Evolutionary conservation across 306 rosid species (phyloP).

Genomic region (Fragaria vesca): DNA sequence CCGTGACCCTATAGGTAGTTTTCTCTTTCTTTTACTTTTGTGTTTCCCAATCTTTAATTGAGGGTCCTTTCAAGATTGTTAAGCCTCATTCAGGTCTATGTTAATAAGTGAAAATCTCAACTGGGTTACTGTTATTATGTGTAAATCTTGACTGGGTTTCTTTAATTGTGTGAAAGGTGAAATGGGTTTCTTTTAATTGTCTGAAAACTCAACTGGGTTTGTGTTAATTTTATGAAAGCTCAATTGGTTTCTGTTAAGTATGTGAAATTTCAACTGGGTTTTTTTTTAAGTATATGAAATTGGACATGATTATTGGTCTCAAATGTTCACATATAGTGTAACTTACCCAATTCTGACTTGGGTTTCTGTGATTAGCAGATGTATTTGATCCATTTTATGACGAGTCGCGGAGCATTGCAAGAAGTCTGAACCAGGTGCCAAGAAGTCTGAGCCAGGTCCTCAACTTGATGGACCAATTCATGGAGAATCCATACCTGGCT

Average conservation of each 20-base stretch:
- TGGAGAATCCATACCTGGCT: conserved; percentile 56
- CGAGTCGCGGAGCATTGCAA: conserved; percentile 14
- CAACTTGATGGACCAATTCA: conserved; percentile 69
- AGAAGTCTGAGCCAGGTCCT: conserved; percentile 75
- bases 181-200: not conserved
- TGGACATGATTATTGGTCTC: too few species aligned
- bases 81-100: too few species aligned
- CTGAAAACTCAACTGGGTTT: not conserved
- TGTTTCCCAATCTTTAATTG: too few species aligned
- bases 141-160: too few species aligned
- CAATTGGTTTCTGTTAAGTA: not conserved
- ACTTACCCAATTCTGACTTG: not conserved
- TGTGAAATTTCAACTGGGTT: not conserved
- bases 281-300: not conserved
- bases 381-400: conserved; percentile 62
- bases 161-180: too few species aligned
- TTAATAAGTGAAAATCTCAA: not conserved
- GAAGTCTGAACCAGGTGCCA: conserved; percentile 72
- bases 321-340: too few species aligned
- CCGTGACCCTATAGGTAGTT: conserved; percentile 33
- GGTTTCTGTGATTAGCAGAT: conserved; percentile 34
- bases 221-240: not conserved
- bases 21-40: not conserved
- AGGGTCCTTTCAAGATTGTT: too few species aligned
- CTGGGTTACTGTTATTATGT: not conserved